Base-by-base conservation (phyloP, 2,329 filamentous ascomycete genomes). In the Colletotrichum tamarilloi region DNA sequence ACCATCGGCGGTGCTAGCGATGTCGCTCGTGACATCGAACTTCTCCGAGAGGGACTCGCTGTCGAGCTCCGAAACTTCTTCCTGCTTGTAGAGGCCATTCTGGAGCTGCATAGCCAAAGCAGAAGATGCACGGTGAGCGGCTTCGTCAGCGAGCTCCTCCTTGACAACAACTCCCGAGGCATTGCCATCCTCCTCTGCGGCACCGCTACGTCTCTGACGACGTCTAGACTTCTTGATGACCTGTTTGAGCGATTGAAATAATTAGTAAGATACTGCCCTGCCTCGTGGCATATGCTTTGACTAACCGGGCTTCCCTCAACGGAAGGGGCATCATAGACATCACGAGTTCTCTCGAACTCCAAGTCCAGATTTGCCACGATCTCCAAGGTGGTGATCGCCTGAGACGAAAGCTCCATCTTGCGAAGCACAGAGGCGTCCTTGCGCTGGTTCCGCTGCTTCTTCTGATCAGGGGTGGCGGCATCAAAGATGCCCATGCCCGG, bases 401-500 rank as follows among this genome's bases (percentile, higher is more conserved):
- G 86, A 0, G 93, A 95, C 22, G 89, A 90, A 65, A 87, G 81
- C 76, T 91, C 87, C 81, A 96, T 91, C 72, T 89, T 88, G 68
- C 89, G 86, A 26, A 95, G 84, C n/a, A 94, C 91, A 1, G 90
- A 92, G n/a, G 86, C 87, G 67, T 92, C 90, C 81, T 96, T 96
- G 77, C 92, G 91, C 82, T 96, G 94, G 79, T 95, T 95, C 64
- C 94, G 87, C 83, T 91, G 94, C 58, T 92, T 88, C 77, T 91
- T 92, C 87, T 93, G 92, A 74, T 92, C 90, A 19, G 91, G 88
- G 5, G 92, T 93, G 5, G 94, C 94, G 66, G 94, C 91, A 81
- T 96, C 94, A 79, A 95, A 95, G n/a, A 94, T 87, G 66, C 90
- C 89, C 93, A 95, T 95, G 22, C 94, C 94, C 3, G 92, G 92